A percentile compares a stretch with the other conserved stretches of the same genome.
Conservation (phyloP, 345 rosid species). For the Syzygium jambos region DNA sequence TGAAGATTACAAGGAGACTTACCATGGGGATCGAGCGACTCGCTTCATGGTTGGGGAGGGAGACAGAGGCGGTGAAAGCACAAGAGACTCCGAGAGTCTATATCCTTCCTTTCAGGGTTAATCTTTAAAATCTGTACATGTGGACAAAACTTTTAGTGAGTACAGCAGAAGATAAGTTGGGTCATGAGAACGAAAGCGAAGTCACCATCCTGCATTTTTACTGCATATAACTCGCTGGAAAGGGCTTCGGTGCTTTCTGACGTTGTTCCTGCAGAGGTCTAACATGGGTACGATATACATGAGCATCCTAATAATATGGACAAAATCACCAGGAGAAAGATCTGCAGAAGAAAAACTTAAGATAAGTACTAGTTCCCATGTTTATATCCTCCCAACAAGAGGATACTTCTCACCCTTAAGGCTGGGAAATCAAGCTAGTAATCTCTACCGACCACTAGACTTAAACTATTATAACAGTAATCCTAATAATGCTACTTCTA, state of each 20-base stretch:
- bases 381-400: background rate
- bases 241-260: constrained; percentile 84
- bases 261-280: constrained; percentile 88
- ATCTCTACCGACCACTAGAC: background rate
- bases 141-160: background rate
- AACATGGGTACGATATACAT: constrained; percentile 73
- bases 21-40: background rate
- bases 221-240: constrained; percentile 54
- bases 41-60: background rate
- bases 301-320: constrained; percentile 81
- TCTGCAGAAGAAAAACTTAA: constrained; percentile 24
- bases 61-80: background rate
- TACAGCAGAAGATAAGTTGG: background rate
- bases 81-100: constrained; percentile 25
- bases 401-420: background rate
- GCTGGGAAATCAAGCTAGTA: background rate
- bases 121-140: constrained; percentile 71
- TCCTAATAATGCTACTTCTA: background rate
- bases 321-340: constrained; percentile 81
- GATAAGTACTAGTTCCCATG: background rate
- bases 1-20: background rate
- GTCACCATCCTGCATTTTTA: background rate
- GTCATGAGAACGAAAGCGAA: background rate
- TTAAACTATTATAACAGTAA: background rate
- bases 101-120: constrained; percentile 73